Conservation (phyloP, 2,329 filamentous ascomycete species). For the Ophiocordyceps sinensis region DNA sequence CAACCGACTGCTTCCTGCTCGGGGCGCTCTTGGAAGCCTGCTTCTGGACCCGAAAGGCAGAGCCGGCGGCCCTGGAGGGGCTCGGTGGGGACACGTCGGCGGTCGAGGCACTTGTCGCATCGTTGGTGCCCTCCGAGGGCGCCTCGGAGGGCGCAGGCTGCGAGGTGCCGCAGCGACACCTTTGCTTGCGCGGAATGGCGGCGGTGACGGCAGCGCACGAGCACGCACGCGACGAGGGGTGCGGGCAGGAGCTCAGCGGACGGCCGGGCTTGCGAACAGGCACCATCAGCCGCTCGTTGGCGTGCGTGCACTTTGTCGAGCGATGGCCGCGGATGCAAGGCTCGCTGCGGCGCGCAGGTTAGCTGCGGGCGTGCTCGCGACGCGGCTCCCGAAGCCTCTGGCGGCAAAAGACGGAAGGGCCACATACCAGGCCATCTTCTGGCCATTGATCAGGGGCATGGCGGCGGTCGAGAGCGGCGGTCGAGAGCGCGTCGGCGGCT, state of each 20-base stretch:
- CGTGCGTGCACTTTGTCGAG: constrained; percentile 60
- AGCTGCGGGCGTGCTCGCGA: too few species aligned
- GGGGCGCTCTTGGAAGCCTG: constrained; percentile 18
- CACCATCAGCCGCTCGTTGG: constrained; percentile 51
- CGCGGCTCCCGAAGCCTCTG: too few species aligned
- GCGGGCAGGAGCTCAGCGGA: constrained; percentile 55
- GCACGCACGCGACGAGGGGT: constrained; percentile 46
- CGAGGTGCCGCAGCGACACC: constrained; percentile 34
- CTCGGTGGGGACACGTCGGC: constrained; percentile 14
- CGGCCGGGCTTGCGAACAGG: constrained; percentile 59
- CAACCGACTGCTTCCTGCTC: constrained; percentile 33
- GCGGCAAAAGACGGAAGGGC: neutral
- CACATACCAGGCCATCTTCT: constrained; percentile 61
- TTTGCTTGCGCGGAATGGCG: constrained; percentile 44
- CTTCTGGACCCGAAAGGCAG: constrained; percentile 32
- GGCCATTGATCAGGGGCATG: constrained; percentile 56
- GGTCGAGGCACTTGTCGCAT: constrained; percentile 1
- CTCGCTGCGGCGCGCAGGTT: constrained; percentile 31
- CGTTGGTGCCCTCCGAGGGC: constrained; percentile 11
- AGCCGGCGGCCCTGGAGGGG: constrained; percentile 13
- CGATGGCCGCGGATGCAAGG: constrained; percentile 64
- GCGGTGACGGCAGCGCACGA: constrained; percentile 49
- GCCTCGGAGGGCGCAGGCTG: constrained; percentile 11
- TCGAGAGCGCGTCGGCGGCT: constrained; percentile 7
- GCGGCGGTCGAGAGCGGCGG: constrained; percentile 7